phyloP scores from a whole-genome alignment of 2,329 filamentous ascomycete genomes.

The Arthrobotrys sphaeroides region DNA sequence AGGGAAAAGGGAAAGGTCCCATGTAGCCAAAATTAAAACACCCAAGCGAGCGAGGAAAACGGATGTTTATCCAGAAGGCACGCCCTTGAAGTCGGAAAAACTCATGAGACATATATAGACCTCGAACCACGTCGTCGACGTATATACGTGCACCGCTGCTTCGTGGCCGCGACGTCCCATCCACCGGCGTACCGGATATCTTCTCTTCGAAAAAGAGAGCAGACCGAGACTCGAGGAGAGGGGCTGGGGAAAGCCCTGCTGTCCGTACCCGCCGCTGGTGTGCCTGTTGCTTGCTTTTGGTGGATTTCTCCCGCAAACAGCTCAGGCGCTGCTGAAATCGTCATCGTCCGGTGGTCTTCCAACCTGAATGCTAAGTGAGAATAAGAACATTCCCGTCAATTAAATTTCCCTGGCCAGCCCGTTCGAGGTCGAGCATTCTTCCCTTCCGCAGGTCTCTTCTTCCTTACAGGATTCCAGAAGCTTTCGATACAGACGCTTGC shows the following conservation, averaged over 20 bases:
- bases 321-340: slow-evolving; percentile 48
- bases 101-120: slow-evolving; percentile 12
- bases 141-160: not conserved
- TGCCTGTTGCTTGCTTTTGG: slow-evolving; percentile 42
- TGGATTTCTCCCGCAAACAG: slow-evolving; percentile 51
- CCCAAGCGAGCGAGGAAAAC: slow-evolving; percentile 54
- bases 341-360: slow-evolving; percentile 38
- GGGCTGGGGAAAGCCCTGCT: not conserved
- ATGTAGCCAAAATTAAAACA: slow-evolving; percentile 45
- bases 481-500: slow-evolving; percentile 1
- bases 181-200: too few relatives aligned
- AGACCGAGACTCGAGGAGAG: not conserved
- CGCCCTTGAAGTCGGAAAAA: slow-evolving; percentile 29
- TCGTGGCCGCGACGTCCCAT: too few relatives aligned
- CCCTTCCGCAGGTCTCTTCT: not conserved
- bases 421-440: slow-evolving; percentile 12
- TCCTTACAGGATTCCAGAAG: slow-evolving; percentile 34
- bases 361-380: slow-evolving; percentile 3
- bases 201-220: not conserved
- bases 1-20: slow-evolving; percentile 2
- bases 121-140: too few relatives aligned
- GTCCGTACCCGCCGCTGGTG: not conserved
- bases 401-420: slow-evolving; percentile 4
- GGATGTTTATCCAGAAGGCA: slow-evolving; percentile 52
- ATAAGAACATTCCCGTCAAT: slow-evolving; percentile 49